Evolutionary conservation across 441 rosid genomes (phyloP).

Genomic region (Arabidopsis lyrata): DNA sequence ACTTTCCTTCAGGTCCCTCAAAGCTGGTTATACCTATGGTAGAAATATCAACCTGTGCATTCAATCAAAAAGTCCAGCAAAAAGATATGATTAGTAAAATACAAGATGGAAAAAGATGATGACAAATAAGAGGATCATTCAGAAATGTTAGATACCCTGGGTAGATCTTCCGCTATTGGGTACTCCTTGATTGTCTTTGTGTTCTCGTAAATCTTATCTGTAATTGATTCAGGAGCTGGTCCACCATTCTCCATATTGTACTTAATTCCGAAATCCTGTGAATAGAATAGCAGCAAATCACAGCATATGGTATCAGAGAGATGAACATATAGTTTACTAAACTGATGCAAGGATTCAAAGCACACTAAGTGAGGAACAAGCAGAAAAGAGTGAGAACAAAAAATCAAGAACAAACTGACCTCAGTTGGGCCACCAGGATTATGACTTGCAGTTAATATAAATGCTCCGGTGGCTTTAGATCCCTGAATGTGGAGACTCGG

Average conservation of each 20-base stretch:
- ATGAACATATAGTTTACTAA: neutral
- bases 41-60: constrained; percentile 76
- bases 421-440: constrained; percentile 99
- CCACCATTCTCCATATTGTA: constrained; percentile 99
- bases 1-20: constrained; percentile 74
- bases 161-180: constrained; percentile 72
- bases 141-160: constrained; percentile 59
- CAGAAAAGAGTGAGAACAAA: constrained; percentile 42
- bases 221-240: constrained; percentile 94
- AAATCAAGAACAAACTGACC: constrained; percentile 51
- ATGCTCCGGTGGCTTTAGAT: constrained; percentile 87
- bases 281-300: neutral
- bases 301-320: constrained; percentile 3
- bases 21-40: constrained; percentile 69
- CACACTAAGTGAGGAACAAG: constrained; percentile 6
- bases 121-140: constrained; percentile 9
- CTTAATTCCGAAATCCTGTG: constrained; percentile 94
- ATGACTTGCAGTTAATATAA: constrained; percentile 90
- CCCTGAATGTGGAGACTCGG: constrained; percentile 62
- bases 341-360: neutral
- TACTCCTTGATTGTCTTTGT: constrained; percentile 90
- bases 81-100: constrained; percentile 2
- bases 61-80: neutral
- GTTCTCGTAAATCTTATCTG: constrained; percentile 91
- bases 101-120: constrained; percentile 6